Evolutionary conservation across 2,329 filamentous ascomycete species (phyloP).

Genomic region (Microcera coccophila): DNA sequence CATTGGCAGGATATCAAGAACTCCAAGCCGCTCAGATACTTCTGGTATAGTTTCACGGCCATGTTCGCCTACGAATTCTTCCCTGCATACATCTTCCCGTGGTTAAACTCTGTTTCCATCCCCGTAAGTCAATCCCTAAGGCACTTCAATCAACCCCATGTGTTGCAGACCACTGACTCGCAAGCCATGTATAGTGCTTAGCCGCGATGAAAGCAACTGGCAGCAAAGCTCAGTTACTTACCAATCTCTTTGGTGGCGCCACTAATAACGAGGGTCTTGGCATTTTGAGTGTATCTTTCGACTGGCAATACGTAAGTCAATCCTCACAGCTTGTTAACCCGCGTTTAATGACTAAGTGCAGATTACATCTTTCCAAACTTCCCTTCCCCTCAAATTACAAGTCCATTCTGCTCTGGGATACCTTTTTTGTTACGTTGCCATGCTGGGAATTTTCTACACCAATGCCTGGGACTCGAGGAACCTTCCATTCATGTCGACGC

Average conservation of each 20-base stretch:
- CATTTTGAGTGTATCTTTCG: constrained; percentile 46
- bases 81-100: constrained; percentile 53
- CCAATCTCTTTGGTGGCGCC: constrained; percentile 49
- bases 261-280: constrained; percentile 51
- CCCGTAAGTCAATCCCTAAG: too few relatives aligned
- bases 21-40: constrained; percentile 48
- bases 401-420: constrained; percentile 44
- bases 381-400: constrained; percentile 51
- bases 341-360: constrained; percentile 17
- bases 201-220: constrained; percentile 50
- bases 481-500: constrained; percentile 54
- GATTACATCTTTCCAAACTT: constrained; percentile 52
- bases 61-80: constrained; percentile 52
- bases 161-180: background rate
- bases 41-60: constrained; percentile 48
- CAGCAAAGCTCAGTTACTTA: constrained; percentile 40
- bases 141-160: rapidly evolving
- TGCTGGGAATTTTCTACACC: constrained; percentile 50
- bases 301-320: constrained; percentile 53
- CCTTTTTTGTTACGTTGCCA: constrained; percentile 45
- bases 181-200: constrained; percentile 34
- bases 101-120: constrained; percentile 53
- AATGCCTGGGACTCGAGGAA: constrained; percentile 45
- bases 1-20: constrained; percentile 50
- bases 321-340: too few relatives aligned